Evolutionary conservation across 1,284 basidiomycete species (phyloP).

Genomic region (Naganishia liquefaciens): DNA sequence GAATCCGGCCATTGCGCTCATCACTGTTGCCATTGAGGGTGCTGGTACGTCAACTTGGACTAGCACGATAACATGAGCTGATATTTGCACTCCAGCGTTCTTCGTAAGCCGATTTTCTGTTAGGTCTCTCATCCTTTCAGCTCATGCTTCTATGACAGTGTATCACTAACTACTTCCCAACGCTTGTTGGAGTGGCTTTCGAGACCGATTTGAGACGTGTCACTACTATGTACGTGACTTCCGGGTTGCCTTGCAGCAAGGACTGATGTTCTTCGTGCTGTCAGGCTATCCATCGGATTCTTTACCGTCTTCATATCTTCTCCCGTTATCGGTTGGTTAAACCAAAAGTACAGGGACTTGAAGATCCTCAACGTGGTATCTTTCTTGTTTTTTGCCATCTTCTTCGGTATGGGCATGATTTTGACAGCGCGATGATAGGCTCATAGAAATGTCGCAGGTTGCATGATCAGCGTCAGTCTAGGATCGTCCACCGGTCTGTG

Average conservation of each 20-base stretch:
- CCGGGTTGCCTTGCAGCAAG: not conserved
- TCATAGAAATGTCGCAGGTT: not conserved
- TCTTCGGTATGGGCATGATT: slow-evolving; percentile 5
- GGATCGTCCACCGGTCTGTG: slow-evolving; percentile 7
- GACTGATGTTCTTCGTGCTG: not conserved
- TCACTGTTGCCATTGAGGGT: slow-evolving; percentile 20
- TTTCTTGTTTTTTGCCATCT: slow-evolving; percentile 19
- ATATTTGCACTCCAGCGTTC: slow-evolving; percentile 1
- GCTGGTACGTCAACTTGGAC: slow-evolving; percentile 6
- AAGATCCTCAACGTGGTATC: slow-evolving; percentile 12
- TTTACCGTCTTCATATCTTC: slow-evolving; percentile 18
- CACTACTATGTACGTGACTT: slow-evolving; percentile 9
- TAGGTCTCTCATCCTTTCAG: not conserved
- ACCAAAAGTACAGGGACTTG: slow-evolving; percentile 6
- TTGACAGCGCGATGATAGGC: no score
- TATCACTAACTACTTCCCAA: slow-evolving; percentile 23
- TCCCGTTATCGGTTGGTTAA: slow-evolving; percentile 10
- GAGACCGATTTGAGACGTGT: slow-evolving; percentile 20
- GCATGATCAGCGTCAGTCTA: slow-evolving; percentile 16
- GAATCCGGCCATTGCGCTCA: slow-evolving; percentile 16
- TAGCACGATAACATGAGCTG: not conserved
- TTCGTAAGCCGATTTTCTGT: slow-evolving; percentile 4
- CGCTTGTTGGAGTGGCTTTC: slow-evolving; percentile 16
- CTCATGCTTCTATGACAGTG: slow-evolving; percentile 1
- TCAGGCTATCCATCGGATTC: slow-evolving; percentile 25